These are phyloP conservation scores for Achaetomium macrosporum DNA, from an alignment of 2,329 filamentous ascomycete species.

Conservation along the genomic window DNA sequence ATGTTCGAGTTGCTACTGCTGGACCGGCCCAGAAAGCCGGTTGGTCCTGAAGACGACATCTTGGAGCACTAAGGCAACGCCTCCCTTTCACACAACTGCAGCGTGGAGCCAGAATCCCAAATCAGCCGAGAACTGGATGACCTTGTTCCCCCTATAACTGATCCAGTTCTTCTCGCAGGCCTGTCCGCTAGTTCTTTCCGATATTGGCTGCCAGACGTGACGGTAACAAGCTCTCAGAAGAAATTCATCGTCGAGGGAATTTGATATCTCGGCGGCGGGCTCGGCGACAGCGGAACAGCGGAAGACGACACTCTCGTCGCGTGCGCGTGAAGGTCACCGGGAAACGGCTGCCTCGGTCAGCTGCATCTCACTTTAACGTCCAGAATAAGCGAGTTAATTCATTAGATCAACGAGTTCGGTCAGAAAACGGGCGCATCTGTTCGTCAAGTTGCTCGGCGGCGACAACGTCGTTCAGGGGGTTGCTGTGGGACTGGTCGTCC, in stretches of 20 bases:
- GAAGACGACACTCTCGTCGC: not conserved
- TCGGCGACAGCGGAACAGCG: slow-evolving; percentile 10
- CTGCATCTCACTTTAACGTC: slow-evolving; percentile 8
- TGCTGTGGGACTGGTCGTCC: slow-evolving; percentile 9
- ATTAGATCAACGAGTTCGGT: not conserved
- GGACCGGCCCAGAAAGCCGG: slow-evolving; percentile 60
- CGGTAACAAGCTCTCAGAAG: slow-evolving; percentile 7
- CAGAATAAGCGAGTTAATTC: not conserved
- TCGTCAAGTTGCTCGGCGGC: not conserved
- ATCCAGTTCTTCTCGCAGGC: no score
- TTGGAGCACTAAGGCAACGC: slow-evolving; percentile 15
- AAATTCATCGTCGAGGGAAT: slow-evolving; percentile 7
- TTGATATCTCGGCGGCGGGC: not conserved
- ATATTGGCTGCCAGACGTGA: not conserved
- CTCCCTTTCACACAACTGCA: not conserved
- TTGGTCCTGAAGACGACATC: slow-evolving; percentile 51
- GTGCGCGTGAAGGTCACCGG: slow-evolving; percentile 6
- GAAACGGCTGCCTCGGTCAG: not conserved
- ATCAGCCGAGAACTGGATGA: not conserved
- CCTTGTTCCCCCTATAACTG: not conserved
- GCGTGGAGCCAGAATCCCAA: not conserved
- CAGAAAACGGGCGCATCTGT: not conserved
- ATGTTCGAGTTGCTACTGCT: slow-evolving; percentile 61
- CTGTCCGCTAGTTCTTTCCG: no score
- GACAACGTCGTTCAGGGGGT: slow-evolving; percentile 14